A percentile compares a stretch with the other conserved stretches of the same genome.
Conservation (phyloP, 441 rosid species). For the Macaranga tanarius region DNA sequence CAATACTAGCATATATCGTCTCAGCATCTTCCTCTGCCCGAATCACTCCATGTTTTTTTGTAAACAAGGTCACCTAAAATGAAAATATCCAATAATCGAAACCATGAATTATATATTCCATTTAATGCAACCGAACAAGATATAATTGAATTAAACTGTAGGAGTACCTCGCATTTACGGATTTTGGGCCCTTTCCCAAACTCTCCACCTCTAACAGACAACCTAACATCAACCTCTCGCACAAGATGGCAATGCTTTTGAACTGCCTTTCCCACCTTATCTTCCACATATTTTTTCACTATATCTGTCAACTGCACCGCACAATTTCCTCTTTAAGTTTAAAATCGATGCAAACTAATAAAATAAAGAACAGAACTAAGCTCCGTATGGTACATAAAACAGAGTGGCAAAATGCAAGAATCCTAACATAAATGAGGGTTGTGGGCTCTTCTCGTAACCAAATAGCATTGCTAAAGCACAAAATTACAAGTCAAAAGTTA, state of each 20-base stretch:
- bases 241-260: constrained; percentile 85
- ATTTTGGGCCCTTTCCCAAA: constrained; percentile 87
- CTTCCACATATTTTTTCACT: constrained; percentile 71
- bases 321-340: background rate
- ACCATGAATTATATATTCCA: background rate
- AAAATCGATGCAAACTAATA: background rate
- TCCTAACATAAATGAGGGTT: background rate
- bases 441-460: constrained; percentile 31
- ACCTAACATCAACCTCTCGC: constrained; percentile 83
- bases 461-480: constrained; percentile 21
- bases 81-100: background rate
- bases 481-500: background rate
- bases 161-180: constrained; percentile 79
- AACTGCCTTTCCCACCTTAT: constrained; percentile 82
- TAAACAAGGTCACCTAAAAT: constrained; percentile 71
- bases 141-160: background rate
- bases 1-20: constrained; percentile 69
- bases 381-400: background rate
- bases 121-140: constrained; percentile 3
- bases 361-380: background rate
- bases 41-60: constrained; percentile 91
- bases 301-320: constrained; percentile 59
- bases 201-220: constrained; percentile 88
- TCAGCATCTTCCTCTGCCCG: constrained; percentile 94
- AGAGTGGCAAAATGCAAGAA: background rate